Percentiles rank a stretch among this genome's conserved stretches.
These are phyloP conservation scores for Periconia sp. DNA, from an alignment of 2,329 filamentous ascomycete species.

Conservation along the genomic window DNA sequence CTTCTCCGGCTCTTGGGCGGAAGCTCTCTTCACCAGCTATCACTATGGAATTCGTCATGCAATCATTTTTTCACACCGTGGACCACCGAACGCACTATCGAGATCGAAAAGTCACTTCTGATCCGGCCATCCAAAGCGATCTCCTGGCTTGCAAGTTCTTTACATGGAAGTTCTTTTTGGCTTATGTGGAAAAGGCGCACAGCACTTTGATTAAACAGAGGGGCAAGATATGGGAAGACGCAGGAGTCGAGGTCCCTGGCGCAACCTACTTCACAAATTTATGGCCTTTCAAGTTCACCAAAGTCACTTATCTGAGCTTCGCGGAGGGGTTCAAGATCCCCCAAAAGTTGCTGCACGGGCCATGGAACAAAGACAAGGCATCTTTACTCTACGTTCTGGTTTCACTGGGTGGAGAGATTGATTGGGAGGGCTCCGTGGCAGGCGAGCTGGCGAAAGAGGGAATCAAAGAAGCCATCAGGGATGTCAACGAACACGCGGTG, in stretches of 20 bases:
- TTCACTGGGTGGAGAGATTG: constrained; percentile 35
- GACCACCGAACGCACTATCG: constrained; percentile 30
- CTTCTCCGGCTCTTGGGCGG: constrained; percentile 31
- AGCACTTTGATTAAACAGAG: constrained; percentile 27
- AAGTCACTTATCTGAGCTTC: constrained; percentile 33
- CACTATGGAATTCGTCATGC: constrained; percentile 33
- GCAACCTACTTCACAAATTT: constrained; percentile 27
- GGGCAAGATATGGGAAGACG: constrained; percentile 34
- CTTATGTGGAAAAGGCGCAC: constrained; percentile 34
- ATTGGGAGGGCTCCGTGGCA: constrained; percentile 37
- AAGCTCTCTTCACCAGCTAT: constrained; percentile 33
- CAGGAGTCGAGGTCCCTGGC: constrained; percentile 28
- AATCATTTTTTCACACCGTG: constrained; percentile 36
- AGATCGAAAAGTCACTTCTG: constrained; percentile 20
- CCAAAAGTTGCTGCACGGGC: constrained; percentile 40
- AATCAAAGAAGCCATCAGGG: constrained; percentile 28
- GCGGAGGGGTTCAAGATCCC: constrained; percentile 35
- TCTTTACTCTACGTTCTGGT: constrained; percentile 38
- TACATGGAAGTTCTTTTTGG: constrained; percentile 38
- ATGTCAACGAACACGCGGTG: constrained; percentile 32
- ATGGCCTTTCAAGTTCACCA: constrained; percentile 34
- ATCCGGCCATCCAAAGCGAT: constrained; percentile 27
- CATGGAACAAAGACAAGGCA: constrained; percentile 33
- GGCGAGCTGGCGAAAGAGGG: constrained; percentile 38
- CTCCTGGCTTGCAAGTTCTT: constrained; percentile 39